Conservation (phyloP, 2,329 filamentous ascomycete species). For the Emmonsia crescens region DNA sequence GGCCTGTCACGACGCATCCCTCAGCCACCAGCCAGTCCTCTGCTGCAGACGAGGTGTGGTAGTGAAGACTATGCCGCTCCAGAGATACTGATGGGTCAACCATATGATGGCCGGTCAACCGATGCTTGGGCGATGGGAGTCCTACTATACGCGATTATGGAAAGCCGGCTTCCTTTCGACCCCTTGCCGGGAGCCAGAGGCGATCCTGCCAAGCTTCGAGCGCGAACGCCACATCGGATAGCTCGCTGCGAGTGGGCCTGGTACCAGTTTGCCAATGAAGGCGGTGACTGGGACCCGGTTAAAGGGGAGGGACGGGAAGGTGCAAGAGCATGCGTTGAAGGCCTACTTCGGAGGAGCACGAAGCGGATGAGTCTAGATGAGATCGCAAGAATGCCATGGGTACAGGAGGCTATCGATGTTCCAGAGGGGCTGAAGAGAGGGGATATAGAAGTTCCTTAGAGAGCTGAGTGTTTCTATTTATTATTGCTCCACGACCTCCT, state of each 20-base stretch:
- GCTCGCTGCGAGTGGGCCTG: constrained; percentile 92
- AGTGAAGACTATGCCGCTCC: constrained; percentile 96
- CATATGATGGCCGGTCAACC: constrained; percentile 82
- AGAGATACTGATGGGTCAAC: constrained; percentile 88
- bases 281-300: constrained; percentile 73
- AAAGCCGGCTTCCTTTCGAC: constrained; percentile 88
- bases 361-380: constrained; percentile 66
- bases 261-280: constrained; percentile 72
- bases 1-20: constrained; percentile 79
- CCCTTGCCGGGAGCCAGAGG: constrained; percentile 65
- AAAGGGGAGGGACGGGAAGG: constrained; percentile 57
- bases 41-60: constrained; percentile 86
- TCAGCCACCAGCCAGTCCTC: constrained; percentile 60
- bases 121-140: constrained; percentile 96
- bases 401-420: constrained; percentile 60
- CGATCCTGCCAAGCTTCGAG: constrained; percentile 64
- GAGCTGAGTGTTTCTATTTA: background rate
- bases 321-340: constrained; percentile 72
- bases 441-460: constrained; percentile 40
- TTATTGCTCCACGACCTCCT: background rate
- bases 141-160: constrained; percentile 81
- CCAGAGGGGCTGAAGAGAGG: constrained; percentile 46
- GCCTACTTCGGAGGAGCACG: constrained; percentile 68
- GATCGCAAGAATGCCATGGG: constrained; percentile 65
- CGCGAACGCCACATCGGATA: constrained; percentile 83